Conservation (phyloP, 1,139 yeast genomes). For the Scheffersomyces lignicola region DNA sequence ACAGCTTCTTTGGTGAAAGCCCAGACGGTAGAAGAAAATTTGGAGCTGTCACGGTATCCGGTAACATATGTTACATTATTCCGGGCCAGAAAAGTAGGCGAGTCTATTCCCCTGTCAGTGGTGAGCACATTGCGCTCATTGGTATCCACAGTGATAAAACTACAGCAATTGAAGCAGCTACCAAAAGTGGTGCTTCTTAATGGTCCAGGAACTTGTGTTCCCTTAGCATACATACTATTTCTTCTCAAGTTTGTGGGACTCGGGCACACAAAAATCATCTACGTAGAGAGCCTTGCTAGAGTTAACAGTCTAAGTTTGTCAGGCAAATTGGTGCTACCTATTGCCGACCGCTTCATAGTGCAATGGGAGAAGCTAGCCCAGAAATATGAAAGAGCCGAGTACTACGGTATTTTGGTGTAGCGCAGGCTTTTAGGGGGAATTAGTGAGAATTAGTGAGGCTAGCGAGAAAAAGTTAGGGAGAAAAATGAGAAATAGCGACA, state of each 20-base stretch:
- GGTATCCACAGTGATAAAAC: conserved; percentile 22
- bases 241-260: conserved; percentile 54
- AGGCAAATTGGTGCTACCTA: conserved; percentile 67
- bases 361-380: conserved; percentile 78
- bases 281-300: conserved; percentile 87
- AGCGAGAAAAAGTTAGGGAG: no score
- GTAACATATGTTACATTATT: conserved; percentile 43
- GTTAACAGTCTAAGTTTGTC: conserved; percentile 74
- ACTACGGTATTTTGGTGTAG: conserved; percentile 71
- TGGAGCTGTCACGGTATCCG: conserved; percentile 14
- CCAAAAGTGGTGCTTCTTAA: conserved; percentile 68
- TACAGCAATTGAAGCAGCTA: conserved; percentile 20
- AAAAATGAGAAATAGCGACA: no score
- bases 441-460: no score
- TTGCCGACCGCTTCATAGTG: conserved; percentile 76
- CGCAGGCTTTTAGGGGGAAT: not conserved
- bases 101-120: conserved; percentile 53
- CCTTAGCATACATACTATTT: conserved; percentile 65
- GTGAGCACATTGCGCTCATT: conserved; percentile 50
- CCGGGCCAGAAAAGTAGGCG: conserved; percentile 81
- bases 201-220: conserved; percentile 94
- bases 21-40: conserved; percentile 37
- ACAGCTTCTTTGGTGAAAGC: conserved; percentile 54
- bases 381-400: conserved; percentile 65
- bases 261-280: conserved; percentile 60